phyloP scores from a whole-genome alignment of 306 rosid species.

The Pyrus betulifolia region DNA sequence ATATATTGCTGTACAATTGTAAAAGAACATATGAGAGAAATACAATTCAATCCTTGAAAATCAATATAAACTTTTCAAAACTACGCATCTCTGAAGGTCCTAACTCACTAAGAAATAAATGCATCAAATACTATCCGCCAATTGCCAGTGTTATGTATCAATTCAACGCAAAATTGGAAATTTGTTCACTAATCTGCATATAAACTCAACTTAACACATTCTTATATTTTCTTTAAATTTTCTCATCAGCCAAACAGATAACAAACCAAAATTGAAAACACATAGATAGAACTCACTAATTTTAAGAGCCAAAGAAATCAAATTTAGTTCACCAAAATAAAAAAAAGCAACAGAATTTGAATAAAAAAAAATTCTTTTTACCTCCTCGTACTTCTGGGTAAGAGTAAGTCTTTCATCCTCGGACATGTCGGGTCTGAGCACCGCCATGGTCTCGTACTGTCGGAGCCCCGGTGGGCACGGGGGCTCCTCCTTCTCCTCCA shows the following conservation, averaged over 20 bases:
- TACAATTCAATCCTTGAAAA: no score
- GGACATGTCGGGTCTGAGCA: conserved; percentile 72
- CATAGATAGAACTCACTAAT: not conserved
- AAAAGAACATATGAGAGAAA: no score
- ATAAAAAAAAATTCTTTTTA: not conserved
- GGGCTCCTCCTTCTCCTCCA: conserved; percentile 87
- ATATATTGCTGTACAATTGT: no score
- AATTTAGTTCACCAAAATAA: not conserved
- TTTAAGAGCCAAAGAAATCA: not conserved
- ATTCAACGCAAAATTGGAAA: not conserved
- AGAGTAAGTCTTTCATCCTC: conserved; percentile 62
- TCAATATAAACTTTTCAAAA: not conserved
- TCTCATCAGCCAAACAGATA: not conserved
- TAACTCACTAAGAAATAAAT: not conserved
- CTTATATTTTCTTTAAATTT: not conserved
- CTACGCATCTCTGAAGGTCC: not conserved
- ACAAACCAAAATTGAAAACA: not conserved
- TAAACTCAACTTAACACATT: not conserved
- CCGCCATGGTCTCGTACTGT: conserved; percentile 63
- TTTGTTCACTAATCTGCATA: not conserved
- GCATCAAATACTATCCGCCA: not conserved
- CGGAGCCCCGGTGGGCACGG: conserved; percentile 73
- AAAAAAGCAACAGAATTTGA: not conserved
- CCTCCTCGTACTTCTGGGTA: conserved; percentile 86
- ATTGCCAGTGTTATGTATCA: not conserved